Evolutionary conservation across 2,329 filamentous ascomycete species (phyloP), one percentile per base, ranked within the genome.

Genomic region (Calycina herbarum): DNA sequence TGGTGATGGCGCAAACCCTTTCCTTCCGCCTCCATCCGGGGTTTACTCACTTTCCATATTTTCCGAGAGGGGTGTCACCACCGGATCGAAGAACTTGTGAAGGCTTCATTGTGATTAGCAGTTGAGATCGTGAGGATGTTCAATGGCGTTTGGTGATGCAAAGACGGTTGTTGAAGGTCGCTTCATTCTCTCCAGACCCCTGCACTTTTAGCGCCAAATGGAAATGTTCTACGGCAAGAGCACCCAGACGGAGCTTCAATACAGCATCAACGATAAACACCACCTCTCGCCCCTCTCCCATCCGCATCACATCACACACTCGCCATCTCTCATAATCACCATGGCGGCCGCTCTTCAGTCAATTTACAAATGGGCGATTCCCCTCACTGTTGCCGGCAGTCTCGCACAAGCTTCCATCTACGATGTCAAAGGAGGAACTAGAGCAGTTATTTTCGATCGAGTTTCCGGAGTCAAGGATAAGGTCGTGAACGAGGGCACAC

Each of bases 391-490:
- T 72, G 92, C 85, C 73, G 82, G 87, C 72, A 85, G 86, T 64
- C 75, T 94, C 67, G 82, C 86, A 71, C 89, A 93, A 79, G 86
- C 92, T 71, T 92, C 93, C 66, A 87, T 99, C 69, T 99, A 97
- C 88, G 95, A 99, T 80, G 95, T 99, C 77, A 94, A 93, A 78
- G 95, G 95, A 77, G 95, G 95, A 74, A 90, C 90, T 69, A 89
- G 95, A 76, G 95, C 95, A 68, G 94, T 99, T 81, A 99, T 99
- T 83, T 99, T 99, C 83, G 96, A 99, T 83, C 86, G 95, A 70
- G 72, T 98, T 73, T 86, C 88, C 61, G 95, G 95, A 82, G 95
- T 99, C 71, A 94, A 96, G 83, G 94, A 99, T 73, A 82, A 86
- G 60, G 95, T 99, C 65, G 83, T 95, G 75, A 97, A 93, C 79